Base-by-base conservation (phyloP, 2,329 filamentous ascomycete species). In the Aspergillus persii region DNA sequence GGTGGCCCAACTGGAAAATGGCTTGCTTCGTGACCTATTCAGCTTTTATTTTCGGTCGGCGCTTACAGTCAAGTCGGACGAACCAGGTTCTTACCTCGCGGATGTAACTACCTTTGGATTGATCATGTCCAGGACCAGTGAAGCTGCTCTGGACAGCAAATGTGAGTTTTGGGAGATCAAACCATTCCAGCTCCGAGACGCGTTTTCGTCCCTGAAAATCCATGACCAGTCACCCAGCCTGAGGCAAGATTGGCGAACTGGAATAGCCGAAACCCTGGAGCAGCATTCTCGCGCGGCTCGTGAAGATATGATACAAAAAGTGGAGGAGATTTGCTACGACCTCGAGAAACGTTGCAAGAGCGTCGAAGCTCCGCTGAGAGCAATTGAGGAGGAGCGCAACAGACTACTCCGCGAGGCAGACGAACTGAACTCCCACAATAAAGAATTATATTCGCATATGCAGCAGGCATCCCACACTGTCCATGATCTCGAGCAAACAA, bases 291-390 rank as follows among this genome's bases (percentile, higher is more conserved):
- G 71, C 12, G 71, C 75, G 29, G 79, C 81, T 33, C 74, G 81
- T 7, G 75, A 81, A n/a, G 72, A 70, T 2, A 71, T 86, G 8
- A 69, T 83, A 30, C 74, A 76, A 8, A 76, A 80, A 23, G 79
- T 87, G 15, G 76, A 79, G 15, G 77, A 82, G 36, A 79, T 83
- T 11, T 86, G 84, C 65, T 76, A 79, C 27, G 83, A 85, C 57
- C 74, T 87, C 1, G 85, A 87, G 64, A 72, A 71, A 8, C 79
- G 85, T 7, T 87, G 85, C 65, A 77, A 81, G 36, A 78, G 78
- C 33, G 76, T 83, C 2, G 85, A 87, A 69, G 76, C 76, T 52
- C 85, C 85, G 5, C 72, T 87, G 11, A 76, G 77, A 4, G 71
- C 73, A 15, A 81, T 66, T 5, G 68, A 69, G 50, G 65, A 69